Base-by-base conservation (phyloP, 257 asterid species). In the Jacaranda mimosifolia region DNA sequence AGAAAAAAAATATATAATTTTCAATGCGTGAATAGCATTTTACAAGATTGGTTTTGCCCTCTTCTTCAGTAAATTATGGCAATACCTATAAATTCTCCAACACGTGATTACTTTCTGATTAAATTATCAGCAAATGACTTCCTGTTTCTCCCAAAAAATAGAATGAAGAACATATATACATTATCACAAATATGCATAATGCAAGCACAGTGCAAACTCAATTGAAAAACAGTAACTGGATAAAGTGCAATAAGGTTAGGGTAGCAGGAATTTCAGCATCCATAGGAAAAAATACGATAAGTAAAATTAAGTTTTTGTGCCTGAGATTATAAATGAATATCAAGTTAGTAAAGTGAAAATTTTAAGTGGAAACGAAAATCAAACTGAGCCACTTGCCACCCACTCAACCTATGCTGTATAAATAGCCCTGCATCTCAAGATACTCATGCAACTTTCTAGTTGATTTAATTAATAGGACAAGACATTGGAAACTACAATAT, bases 301-400 rank as follows among this genome's bases (percentile, higher is more conserved):
- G 48, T 73, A 59, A 17, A 19, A 40, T 19, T 66, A 75, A 65
- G 32, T 39, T 19, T 53, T 65, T 43, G 46, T 15, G 36, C 39
- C 59, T 53, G 14, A 13, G 12, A 32, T 36, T 39, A 52, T 52
- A 38, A 51, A 13, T 36, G 9, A 40, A 13, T 52, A 1, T 48
- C 8, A 9, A 52, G 55, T 48, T 53, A 9, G 49, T 7, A 26
- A 52, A 6, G 14, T 5, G 32, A 21, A 51, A 36, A n/a, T 0
- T 40, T 12, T 6, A 72, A 56, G 63, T 57, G 10, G 12, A 39
- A 46, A 63, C 17, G 57, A n/a, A 48, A 35, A 5, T 17, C 18
- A 39, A 58, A 45, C 70, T 40, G 56, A 72, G 19, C 76, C 42
- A 72, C 56, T 13, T 46, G 18, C 10, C 46, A 73, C 69, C 56